Conservation (phyloP, 2,329 filamentous ascomycete genomes). For the Diaporthe batatas region DNA sequence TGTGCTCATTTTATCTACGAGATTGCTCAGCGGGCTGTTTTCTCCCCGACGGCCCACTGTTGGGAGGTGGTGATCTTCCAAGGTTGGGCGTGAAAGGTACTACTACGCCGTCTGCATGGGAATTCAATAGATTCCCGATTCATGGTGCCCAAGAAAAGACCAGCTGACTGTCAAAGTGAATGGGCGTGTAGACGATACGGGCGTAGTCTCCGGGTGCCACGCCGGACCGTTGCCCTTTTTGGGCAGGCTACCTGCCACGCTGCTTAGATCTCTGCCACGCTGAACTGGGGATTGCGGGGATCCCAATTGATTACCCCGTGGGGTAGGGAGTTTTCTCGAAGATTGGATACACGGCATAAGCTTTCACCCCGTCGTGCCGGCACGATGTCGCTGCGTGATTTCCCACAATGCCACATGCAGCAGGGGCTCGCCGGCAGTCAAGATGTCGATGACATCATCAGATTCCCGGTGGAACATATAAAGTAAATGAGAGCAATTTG, state of each 20-base stretch:
- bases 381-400: slow-evolving; percentile 4
- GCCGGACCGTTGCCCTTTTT: slow-evolving; percentile 30
- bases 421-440: slow-evolving; percentile 17
- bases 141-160: slow-evolving; percentile 8
- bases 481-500: not conserved
- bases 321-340: slow-evolving; percentile 22
- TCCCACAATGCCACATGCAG: slow-evolving; percentile 14
- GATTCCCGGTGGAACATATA: not conserved
- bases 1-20: slow-evolving; percentile 25
- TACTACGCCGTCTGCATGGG: slow-evolving; percentile 21
- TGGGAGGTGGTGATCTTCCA: not conserved
- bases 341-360: not conserved
- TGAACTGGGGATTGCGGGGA: slow-evolving; percentile 10
- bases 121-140: slow-evolving; percentile 16
- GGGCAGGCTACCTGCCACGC: not conserved
- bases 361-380: slow-evolving; percentile 11
- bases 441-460: slow-evolving; percentile 7
- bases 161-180: slow-evolving; percentile 25
- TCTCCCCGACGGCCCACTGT: not conserved
- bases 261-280: slow-evolving; percentile 19
- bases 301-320: slow-evolving; percentile 16
- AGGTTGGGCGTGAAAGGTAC: not conserved
- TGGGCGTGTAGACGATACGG: slow-evolving; percentile 15
- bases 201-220: slow-evolving; percentile 24
- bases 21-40: not conserved